Evolutionary conservation across 139 green algal genomes (phyloP).

Genomic region (Volvox reticuliferus): DNA sequence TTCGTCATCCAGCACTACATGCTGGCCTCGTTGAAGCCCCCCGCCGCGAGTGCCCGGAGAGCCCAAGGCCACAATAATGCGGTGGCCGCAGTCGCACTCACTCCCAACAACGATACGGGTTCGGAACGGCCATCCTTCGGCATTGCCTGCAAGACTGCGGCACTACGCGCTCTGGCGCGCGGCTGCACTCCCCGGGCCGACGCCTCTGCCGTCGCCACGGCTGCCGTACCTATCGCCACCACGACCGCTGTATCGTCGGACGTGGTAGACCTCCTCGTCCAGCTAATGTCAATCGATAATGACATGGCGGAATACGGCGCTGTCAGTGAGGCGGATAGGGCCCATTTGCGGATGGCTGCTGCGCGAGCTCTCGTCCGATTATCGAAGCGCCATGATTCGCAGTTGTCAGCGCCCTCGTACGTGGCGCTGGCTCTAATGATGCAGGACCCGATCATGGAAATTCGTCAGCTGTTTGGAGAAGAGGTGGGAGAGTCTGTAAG

Average conservation of each 20-base stretch:
- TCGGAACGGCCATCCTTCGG: not conserved
- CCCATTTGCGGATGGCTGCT: not conserved
- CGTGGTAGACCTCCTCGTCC: constrained; percentile 49
- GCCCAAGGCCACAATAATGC: too few species aligned
- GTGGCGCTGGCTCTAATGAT: constrained; percentile 68
- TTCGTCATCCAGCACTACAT: constrained; percentile 24
- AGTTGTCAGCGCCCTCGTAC: constrained; percentile 59
- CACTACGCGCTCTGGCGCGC: constrained; percentile 63
- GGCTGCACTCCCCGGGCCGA: constrained; percentile 53
- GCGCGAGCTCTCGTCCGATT: constrained; percentile 65
- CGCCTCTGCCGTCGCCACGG: not conserved
- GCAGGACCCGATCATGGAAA: constrained; percentile 75
- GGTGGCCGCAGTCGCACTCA: not conserved
- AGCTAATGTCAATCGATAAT: constrained; percentile 56
- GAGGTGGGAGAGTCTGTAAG: constrained; percentile 57
- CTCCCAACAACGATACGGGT: too few species aligned
- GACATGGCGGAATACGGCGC: constrained; percentile 36
- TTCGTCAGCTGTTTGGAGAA: constrained; percentile 63
- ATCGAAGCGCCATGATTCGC: constrained; percentile 66
- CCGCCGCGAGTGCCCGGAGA: too few species aligned
- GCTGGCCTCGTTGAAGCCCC: not conserved
- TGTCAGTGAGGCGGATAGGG: not conserved
- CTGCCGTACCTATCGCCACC: not conserved
- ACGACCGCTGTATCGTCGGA: not conserved
- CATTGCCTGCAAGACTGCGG: constrained; percentile 61